Percentiles rank a stretch among this genome's conserved stretches.
These are phyloP conservation scores for Penicillium sumatraense DNA, from an alignment of 2,329 filamentous ascomycete genomes.

Conservation along the genomic window DNA sequence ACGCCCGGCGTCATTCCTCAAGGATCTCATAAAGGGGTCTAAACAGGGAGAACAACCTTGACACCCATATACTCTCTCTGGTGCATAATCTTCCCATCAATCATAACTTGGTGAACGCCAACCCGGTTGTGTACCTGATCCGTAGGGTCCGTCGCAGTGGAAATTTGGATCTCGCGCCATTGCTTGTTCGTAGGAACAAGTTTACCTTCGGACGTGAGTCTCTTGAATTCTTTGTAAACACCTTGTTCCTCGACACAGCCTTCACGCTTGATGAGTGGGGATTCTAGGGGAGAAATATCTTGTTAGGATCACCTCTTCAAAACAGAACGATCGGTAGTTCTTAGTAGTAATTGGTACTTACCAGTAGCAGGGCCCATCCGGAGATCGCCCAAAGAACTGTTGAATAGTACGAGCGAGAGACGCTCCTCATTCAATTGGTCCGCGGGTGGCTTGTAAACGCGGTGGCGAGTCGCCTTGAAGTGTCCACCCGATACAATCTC, in stretches of 20 bases:
- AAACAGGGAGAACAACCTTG: conserved; percentile 1
- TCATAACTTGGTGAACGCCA: conserved; percentile 1
- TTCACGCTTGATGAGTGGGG: conserved; percentile 46
- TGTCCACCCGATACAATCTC: conserved; percentile 54
- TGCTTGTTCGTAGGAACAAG: conserved; percentile 52
- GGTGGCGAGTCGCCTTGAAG: conserved; percentile 53
- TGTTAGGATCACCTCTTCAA: not conserved
- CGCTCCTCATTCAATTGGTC: conserved; percentile 38
- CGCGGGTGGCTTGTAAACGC: conserved; percentile 48
- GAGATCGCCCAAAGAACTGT: conserved; percentile 52
- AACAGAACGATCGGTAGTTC: not conserved
- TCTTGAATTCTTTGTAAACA: conserved; percentile 53
- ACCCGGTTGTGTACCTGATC: not conserved
- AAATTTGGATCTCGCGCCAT: conserved; percentile 57
- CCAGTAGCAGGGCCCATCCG: conserved; percentile 47
- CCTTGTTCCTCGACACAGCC: conserved; percentile 51
- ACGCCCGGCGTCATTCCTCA: not conserved
- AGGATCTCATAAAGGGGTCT: no score
- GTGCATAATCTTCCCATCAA: conserved; percentile 1
- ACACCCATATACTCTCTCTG: conserved; percentile 4
- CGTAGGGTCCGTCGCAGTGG: conserved; percentile 38
- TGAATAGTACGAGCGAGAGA: conserved; percentile 49
- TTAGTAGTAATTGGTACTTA: conserved; percentile 17
- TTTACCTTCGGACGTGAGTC: conserved; percentile 44
- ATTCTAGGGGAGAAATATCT: conserved; percentile 23